phyloP scores from a whole-genome alignment of 768 basidiomycete genomes.

The Tubosaeta sp. region DNA sequence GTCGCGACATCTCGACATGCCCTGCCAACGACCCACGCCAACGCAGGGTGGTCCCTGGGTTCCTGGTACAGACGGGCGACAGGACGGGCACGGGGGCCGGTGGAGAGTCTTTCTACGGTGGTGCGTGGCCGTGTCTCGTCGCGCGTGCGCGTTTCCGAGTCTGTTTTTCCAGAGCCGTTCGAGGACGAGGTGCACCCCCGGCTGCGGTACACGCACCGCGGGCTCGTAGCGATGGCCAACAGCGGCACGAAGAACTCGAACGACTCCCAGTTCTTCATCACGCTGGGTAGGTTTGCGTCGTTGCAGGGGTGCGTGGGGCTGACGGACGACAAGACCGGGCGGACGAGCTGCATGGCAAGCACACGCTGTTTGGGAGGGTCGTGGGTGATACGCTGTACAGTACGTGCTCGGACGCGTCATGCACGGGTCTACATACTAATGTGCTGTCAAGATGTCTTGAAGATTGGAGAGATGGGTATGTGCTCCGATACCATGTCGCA shows the following conservation, averaged over 20 bases:
- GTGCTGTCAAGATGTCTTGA: conserved; percentile 66
- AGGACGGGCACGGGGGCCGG: conserved; percentile 86
- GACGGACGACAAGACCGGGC: conserved; percentile 59
- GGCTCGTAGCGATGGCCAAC: conserved; percentile 93
- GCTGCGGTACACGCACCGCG: conserved; percentile 84
- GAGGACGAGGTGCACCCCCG: conserved; percentile 94
- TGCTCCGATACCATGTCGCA: not conserved
- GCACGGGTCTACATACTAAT: not conserved
- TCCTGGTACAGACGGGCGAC: conserved; percentile 95
- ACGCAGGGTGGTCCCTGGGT: conserved; percentile 76
- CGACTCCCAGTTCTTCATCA: conserved; percentile 93
- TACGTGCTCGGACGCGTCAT: conserved; percentile 35
- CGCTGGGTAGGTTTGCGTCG: conserved; percentile 55
- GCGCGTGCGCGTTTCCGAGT: not conserved
- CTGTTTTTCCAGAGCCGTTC: conserved; percentile 64
- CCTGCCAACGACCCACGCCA: not conserved
- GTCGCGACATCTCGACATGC: conserved; percentile 1
- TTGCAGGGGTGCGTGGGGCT: not conserved
- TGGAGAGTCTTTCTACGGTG: conserved; percentile 95
- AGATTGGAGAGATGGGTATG: conserved; percentile 86
- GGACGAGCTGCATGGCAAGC: conserved; percentile 90
- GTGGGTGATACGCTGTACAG: conserved; percentile 89
- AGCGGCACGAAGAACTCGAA: conserved; percentile 83
- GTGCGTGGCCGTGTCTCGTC: conserved; percentile 32
- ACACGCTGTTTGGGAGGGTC: conserved; percentile 90